A percentile compares a stretch with the other conserved stretches of the same genome.
These are phyloP conservation scores for Piedraia hortae DNA, from an alignment of 2,329 filamentous ascomycete species.

Conservation along the genomic window DNA sequence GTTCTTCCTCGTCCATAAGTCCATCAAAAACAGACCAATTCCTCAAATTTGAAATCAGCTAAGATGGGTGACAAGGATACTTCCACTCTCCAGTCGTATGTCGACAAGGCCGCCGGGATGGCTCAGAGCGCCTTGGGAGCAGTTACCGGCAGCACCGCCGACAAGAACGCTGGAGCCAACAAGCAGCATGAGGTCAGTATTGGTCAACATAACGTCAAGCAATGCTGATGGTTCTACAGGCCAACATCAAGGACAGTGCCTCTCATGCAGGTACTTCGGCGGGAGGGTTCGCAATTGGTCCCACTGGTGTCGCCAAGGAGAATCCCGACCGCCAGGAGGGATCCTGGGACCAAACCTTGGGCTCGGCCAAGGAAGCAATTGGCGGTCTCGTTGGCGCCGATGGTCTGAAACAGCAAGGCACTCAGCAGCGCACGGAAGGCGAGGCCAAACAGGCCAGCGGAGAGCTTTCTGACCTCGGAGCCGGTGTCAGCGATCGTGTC, in stretches of 20 bases:
- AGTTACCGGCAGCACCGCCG: conserved; percentile 42
- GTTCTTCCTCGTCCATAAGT: no score
- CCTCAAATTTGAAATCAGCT: no score
- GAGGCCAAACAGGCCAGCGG: conserved; percentile 61
- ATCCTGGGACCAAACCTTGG: conserved; percentile 70
- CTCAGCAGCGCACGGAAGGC: conserved; percentile 52
- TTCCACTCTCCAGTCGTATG: conserved; percentile 54
- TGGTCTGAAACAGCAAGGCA: conserved; percentile 44
- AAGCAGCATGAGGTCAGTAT: conserved; percentile 40
- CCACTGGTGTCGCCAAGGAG: conserved; percentile 45
- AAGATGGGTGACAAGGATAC: conserved; percentile 28
- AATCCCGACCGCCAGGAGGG: conserved; percentile 44
- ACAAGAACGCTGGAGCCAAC: conserved; percentile 35
- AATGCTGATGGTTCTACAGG: no score
- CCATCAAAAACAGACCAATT: no score
- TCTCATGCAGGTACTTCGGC: conserved; percentile 50
- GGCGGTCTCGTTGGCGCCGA: conserved; percentile 53
- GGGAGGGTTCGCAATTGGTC: conserved; percentile 42
- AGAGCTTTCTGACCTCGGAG: conserved; percentile 46
- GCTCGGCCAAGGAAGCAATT: conserved; percentile 54
- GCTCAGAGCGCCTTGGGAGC: conserved; percentile 45
- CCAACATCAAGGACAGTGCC: conserved; percentile 34
- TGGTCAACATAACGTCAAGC: no score
- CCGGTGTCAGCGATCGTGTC: conserved; percentile 24
- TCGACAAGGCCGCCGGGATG: conserved; percentile 36